Conservation (phyloP, 495 filamentous ascomycete genomes). For the Podospora australis region DNA sequence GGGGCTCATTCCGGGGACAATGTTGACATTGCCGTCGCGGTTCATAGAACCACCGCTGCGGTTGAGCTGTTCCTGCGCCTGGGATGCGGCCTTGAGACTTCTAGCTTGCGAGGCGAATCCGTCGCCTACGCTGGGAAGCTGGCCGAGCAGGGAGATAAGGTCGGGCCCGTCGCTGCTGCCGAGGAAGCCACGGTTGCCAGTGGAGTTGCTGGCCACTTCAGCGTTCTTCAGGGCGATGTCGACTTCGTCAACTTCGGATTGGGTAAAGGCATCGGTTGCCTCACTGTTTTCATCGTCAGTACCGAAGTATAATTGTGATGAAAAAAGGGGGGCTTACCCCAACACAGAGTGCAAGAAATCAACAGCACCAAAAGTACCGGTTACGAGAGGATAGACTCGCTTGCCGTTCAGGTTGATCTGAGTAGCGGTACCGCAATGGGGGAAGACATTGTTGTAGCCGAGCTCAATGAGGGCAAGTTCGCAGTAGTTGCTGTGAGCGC, state of each 20-base stretch:
- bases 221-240: slow-evolving; percentile 62
- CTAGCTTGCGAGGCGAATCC: slow-evolving; percentile 73
- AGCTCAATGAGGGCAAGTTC: slow-evolving; percentile 84
- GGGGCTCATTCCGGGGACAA: slow-evolving; percentile 60
- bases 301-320: neutral
- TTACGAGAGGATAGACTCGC: slow-evolving; percentile 78
- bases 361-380: slow-evolving; percentile 85
- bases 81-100: slow-evolving; percentile 65
- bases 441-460: slow-evolving; percentile 73
- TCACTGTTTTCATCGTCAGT: slow-evolving; percentile 40
- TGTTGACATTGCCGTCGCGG: slow-evolving; percentile 38
- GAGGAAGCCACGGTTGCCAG: slow-evolving; percentile 36
- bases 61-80: slow-evolving; percentile 66
- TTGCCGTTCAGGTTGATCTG: slow-evolving; percentile 68
- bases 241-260: slow-evolving; percentile 88
- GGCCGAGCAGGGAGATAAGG: slow-evolving; percentile 65
- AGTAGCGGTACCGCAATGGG: slow-evolving; percentile 71
- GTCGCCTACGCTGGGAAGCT: slow-evolving; percentile 68
- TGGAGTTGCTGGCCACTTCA: slow-evolving; percentile 27
- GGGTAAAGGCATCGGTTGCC: slow-evolving; percentile 90
- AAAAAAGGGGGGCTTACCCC: slow-evolving; percentile 37
- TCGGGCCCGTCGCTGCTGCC: slow-evolving; percentile 40
- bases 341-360: slow-evolving; percentile 97
- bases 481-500: slow-evolving; percentile 90
- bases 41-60: neutral